A percentile compares a stretch with the other conserved stretches of the same genome.
Evolutionary conservation across 2,329 filamentous ascomycete species (phyloP).

Genomic region (Penicillium crustosum): DNA sequence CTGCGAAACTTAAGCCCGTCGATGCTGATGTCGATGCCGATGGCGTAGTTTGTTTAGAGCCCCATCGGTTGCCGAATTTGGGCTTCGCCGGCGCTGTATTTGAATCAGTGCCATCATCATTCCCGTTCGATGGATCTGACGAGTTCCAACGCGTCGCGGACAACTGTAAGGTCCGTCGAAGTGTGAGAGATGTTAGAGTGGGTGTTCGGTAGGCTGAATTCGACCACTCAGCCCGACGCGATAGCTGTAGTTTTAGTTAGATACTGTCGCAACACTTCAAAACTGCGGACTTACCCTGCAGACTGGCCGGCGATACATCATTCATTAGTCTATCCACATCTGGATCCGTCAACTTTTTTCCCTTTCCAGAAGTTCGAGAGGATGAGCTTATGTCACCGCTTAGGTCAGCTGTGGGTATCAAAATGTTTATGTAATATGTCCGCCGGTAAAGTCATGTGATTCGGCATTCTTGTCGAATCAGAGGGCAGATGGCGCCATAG

Average conservation of each 20-base stretch:
- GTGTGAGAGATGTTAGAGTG: constrained; percentile 20
- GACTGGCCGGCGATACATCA: constrained; percentile 38
- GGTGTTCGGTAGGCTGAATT: constrained; percentile 33
- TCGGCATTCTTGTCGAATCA: constrained; percentile 38
- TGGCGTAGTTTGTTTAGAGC: constrained; percentile 17
- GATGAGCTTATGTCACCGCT: constrained; percentile 19
- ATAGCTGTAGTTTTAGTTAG: constrained; percentile 29
- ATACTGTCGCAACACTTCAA: background rate
- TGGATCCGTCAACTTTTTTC: constrained; percentile 21
- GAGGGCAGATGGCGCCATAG: constrained; percentile 25
- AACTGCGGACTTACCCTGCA: constrained; percentile 29
- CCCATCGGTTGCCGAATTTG: constrained; percentile 35
- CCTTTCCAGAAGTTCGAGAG: constrained; percentile 14
- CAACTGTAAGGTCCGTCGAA: constrained; percentile 38
- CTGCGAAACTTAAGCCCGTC: constrained; percentile 32
- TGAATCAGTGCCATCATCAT: constrained; percentile 20
- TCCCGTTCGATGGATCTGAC: constrained; percentile 25
- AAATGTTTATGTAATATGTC: constrained; percentile 14
- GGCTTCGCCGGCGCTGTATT: constrained; percentile 13
- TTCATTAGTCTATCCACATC: constrained; percentile 19
- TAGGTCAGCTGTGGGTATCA: background rate
- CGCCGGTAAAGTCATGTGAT: constrained; percentile 29
- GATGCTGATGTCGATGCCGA: too few species aligned
- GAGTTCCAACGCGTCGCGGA: constrained; percentile 30
- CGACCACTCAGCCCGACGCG: constrained; percentile 42